Conservation (phyloP, 768 basidiomycete species). For the Lactarius psammicola region DNA sequence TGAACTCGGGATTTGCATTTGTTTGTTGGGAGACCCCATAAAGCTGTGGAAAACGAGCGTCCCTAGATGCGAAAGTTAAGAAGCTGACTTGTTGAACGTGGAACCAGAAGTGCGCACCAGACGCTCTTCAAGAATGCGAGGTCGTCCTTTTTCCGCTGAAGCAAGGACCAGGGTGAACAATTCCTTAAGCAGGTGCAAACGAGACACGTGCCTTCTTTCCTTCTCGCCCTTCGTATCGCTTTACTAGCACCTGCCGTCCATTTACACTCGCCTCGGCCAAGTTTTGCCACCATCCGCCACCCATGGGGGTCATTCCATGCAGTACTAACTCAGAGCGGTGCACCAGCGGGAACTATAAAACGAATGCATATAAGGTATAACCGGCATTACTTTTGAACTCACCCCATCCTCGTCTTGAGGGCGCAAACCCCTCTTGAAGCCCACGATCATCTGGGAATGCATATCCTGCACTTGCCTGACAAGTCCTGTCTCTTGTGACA, state of each 20-base stretch:
- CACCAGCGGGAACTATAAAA: slow-evolving; percentile 16
- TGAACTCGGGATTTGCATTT: slow-evolving; percentile 1
- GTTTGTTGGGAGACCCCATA: slow-evolving; percentile 17
- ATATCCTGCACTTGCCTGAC: slow-evolving; percentile 16
- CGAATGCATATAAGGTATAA: not conserved
- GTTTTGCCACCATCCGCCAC: slow-evolving; percentile 13
- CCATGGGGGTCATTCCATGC: slow-evolving; percentile 12
- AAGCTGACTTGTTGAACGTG: not conserved
- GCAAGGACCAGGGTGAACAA: not conserved
- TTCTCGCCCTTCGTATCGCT: slow-evolving; percentile 12
- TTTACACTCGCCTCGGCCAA: slow-evolving; percentile 9
- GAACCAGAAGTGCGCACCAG: not conserved
- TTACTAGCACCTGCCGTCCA: slow-evolving; percentile 12
- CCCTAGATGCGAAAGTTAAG: not conserved
- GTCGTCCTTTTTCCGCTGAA: slow-evolving; percentile 14
- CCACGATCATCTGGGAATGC: slow-evolving; percentile 17
- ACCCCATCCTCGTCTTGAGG: slow-evolving; percentile 21
- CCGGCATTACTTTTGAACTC: not conserved
- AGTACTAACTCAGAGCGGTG: slow-evolving; percentile 15
- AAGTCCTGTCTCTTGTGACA: slow-evolving; percentile 17
- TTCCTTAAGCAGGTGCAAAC: not conserved
- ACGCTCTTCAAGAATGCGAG: slow-evolving; percentile 13
- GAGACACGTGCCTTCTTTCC: slow-evolving; percentile 12
- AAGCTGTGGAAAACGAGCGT: slow-evolving; percentile 20
- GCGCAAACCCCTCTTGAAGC: slow-evolving; percentile 9